Conservation (phyloP, 345 rosid species). For the Excoecaria cochinchinensis region DNA sequence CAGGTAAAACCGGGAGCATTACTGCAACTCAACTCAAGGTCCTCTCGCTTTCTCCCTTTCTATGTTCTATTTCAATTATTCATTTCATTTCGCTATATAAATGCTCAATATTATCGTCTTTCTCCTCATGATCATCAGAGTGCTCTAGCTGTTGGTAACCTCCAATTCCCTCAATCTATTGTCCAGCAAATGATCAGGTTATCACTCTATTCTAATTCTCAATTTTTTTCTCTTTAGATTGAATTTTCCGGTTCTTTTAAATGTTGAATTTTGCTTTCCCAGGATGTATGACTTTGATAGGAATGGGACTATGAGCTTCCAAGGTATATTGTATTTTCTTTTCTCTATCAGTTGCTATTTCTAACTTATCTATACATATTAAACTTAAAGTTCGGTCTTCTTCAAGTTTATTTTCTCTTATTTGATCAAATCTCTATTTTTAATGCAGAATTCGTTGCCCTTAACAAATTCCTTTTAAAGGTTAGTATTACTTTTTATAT, state of each 20-base stretch:
- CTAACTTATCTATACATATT: no score
- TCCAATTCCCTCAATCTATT: conserved; percentile 49
- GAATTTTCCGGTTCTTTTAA: not conserved
- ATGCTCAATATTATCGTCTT: not conserved
- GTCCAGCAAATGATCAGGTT: conserved; percentile 75
- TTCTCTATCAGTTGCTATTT: not conserved
- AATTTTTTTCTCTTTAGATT: no score
- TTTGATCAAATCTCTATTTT: conserved; percentile 1
- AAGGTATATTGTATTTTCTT: conserved; percentile 33
- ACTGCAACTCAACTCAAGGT: conserved; percentile 65
- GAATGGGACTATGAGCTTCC: conserved; percentile 69
- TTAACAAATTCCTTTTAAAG: conserved; percentile 65
- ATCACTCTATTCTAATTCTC: conserved; percentile 17
- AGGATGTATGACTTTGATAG: conserved; percentile 76
- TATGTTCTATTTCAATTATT: not conserved
- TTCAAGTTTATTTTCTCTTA: not conserved
- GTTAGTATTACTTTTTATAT: conserved; percentile 26
- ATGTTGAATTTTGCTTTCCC: not conserved
- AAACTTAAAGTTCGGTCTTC: no score
- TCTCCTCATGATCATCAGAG: conserved; percentile 31
- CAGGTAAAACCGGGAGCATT: conserved; percentile 58
- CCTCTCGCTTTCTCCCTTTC: not conserved
- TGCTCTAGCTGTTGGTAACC: conserved; percentile 60
- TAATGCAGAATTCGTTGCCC: conserved; percentile 56
- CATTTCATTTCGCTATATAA: not conserved